Base-by-base conservation (phyloP, 2,329 filamentous ascomycete species). In the Talaromyces sp. region DNA sequence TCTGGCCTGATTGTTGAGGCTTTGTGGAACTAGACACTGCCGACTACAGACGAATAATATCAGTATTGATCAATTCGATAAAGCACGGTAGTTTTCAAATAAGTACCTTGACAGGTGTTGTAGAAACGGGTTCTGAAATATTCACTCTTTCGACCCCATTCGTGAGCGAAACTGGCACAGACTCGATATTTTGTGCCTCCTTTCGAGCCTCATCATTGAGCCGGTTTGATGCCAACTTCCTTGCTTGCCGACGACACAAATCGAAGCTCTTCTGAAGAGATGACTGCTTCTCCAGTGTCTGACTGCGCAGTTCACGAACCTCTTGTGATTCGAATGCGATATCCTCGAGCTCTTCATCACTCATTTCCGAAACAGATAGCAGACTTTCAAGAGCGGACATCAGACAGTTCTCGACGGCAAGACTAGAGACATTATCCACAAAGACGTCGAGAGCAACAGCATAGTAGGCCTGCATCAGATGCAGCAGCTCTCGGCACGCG, bases 381-480 rank as follows among this genome's bases (percentile, higher is more conserved):
- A 75, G 64, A 3, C 65, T 64, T 10, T 69, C 68, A 0, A 76
- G 60, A 3, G 69, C 69, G 45, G 63, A 66, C 25, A 75, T 65
- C 9, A 76, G 67, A 46, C 71, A 74, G 51, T 71, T 71, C 62
- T 75, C 73, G 31, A 75, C 62, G 1, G 69, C 73, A 13, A 75
- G 63, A 25, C 67, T 61, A 7, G 72, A 67, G 7, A 75, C 63
- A 41, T 75, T 75, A 43, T 75, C 70, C 2, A 69, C 66, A 61
- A 76, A 75, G 17, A 63, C 65, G n/a, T 65, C 60, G 2, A 70
- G 59, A 41, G 68, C 65, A 45, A 66, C 60, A 31, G 17, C 9
- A 33, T 60, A 60, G 21, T 56, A 60, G 4, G 46, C 48, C 22
- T 43, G 53, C 58, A 60, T 67, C 9, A 59, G 53, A 31, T 46